Evolutionary conservation across 352 stramenopile species (phyloP).

Genomic region (Globisporangium lucens): DNA sequence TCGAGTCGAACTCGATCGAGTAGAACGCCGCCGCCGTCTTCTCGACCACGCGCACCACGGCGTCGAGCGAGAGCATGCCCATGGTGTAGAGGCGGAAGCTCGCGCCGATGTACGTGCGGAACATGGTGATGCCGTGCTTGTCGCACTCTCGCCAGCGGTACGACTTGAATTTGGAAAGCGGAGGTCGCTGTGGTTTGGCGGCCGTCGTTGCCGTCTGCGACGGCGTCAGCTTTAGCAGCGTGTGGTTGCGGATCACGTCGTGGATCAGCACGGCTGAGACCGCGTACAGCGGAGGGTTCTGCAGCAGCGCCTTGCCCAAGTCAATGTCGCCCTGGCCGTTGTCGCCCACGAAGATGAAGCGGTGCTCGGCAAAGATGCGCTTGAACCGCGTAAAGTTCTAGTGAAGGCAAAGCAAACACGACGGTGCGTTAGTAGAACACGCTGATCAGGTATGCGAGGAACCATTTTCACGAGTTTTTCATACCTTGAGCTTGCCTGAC

Average conservation of each 20-base stretch:
- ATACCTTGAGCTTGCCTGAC: conserved; percentile 61
- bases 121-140: conserved; percentile 60
- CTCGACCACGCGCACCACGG: conserved; percentile 58
- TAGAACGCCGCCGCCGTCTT: conserved; percentile 54
- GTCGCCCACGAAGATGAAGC: conserved; percentile 79
- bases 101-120: conserved; percentile 79
- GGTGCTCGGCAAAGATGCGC: conserved; percentile 66
- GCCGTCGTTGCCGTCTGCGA: background rate
- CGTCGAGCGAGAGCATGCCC: conserved; percentile 44
- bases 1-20: conserved; percentile 63
- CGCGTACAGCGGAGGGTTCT: conserved; percentile 43
- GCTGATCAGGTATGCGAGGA: background rate
- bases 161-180: conserved; percentile 23
- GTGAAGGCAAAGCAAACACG: background rate
- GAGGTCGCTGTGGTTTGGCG: conserved; percentile 4
- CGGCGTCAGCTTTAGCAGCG: conserved; percentile 2
- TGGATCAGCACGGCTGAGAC: conserved; percentile 73
- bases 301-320: conserved; percentile 65
- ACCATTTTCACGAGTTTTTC: background rate
- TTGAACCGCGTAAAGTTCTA: conserved; percentile 79
- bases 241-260: conserved; percentile 81
- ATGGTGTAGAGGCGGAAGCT: conserved; percentile 51
- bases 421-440: background rate
- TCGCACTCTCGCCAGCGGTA: conserved; percentile 70
- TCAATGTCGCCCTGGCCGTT: conserved; percentile 84